phyloP scores from a whole-genome alignment of 257 asterid species.

The Solanum peruvianum region DNA sequence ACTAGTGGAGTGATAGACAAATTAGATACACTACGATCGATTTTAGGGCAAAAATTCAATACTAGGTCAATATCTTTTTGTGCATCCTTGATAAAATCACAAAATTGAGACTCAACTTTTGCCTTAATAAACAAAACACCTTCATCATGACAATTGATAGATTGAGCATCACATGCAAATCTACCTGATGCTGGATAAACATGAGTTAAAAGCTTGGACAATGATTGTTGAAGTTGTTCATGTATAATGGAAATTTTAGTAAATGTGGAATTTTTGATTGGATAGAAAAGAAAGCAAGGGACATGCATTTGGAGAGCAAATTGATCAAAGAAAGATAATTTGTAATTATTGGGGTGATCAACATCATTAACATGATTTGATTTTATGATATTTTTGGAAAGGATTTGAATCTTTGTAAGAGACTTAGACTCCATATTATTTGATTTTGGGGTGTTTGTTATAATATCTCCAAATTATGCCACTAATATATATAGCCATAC shows the following conservation, averaged over 20 bases:
- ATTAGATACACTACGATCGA: background rate
- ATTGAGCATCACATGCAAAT: background rate
- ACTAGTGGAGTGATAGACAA: background rate
- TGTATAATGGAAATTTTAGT: background rate
- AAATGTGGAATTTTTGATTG: background rate
- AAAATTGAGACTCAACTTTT: background rate
- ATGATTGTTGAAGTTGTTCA: background rate
- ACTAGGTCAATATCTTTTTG: background rate
- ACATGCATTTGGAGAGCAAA: background rate
- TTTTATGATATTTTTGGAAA: background rate
- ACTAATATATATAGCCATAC: too few species aligned
- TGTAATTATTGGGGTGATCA: background rate
- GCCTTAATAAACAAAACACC: background rate
- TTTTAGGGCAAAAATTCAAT: background rate
- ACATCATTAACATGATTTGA: background rate
- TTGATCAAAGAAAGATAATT: background rate
- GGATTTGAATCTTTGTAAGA: background rate
- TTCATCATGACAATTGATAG: background rate
- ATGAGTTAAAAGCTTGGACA: background rate
- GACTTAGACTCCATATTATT: background rate
- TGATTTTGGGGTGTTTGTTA: background rate
- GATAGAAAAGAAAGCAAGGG: background rate
- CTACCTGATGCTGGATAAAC: conserved; percentile 1
- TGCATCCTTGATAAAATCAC: background rate
- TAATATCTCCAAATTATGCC: background rate